Evolutionary conservation across 106 monocot species (phyloP), one percentile per base, ranked within the genome.

Genomic region (Dactylorhiza incarnata): DNA sequence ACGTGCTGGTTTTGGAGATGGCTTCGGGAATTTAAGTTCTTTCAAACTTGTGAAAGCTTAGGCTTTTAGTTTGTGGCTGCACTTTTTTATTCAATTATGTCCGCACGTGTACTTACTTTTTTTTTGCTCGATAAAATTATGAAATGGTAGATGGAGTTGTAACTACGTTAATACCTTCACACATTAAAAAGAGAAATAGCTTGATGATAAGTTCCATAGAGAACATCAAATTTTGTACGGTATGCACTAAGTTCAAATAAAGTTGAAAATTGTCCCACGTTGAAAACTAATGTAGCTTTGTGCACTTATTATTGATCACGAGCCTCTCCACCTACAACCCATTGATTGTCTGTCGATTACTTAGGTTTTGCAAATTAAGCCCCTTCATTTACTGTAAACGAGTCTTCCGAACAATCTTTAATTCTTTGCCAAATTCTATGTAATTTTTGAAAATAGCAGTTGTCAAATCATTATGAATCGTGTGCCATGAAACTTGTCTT

Each of bases 21-120:
- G n/a, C 17, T 45, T 45, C 5, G 24, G 16, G 0, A 69, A 17
- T 69, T 69, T 69, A 69, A n/a, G 20, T 43, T 46, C 45, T 14
- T 67, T 67, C 17, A 45, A 69, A 43, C 17, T 14, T 69, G 69
- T 69, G 69, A 45, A 69, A 17, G 69, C 69, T 69, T 69, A 45
- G 14, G 69, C 45, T 45, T 46, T 69, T 45, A 7, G 45, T 5
- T n/a, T 69, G 5, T 45, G 66, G 66, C 66, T 66, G 25, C 29
- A 26, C 25, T 4, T 25, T 29, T 66, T 24, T 66, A 19, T 66
- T 26, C 26, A 37, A 37, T 26, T 8, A 66, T 66, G 22, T 23
- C 24, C 24, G 24, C 63, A 66, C 29, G 26, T 26, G 66, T 3
- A 26, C 43, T 10, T 45, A 24, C 45, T 10, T 69, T 45, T n/a